phyloP scores from a whole-genome alignment of 1,284 basidiomycete genomes.

The Ceratobasidium sp. region DNA sequence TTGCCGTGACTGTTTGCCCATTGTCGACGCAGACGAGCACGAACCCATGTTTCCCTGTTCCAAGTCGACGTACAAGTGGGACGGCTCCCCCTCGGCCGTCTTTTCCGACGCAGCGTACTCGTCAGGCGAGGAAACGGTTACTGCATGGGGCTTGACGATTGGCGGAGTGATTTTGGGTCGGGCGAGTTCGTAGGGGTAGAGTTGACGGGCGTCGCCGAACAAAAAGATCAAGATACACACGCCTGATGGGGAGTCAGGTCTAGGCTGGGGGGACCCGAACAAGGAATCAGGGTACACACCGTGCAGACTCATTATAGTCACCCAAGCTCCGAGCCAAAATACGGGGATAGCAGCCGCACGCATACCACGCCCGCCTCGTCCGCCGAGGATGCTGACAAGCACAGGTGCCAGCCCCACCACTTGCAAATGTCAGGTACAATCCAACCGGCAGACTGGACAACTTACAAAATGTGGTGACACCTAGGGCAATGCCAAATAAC shows the following conservation, averaged over 20 bases:
- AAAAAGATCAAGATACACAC: slow-evolving; percentile 73
- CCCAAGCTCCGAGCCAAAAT: slow-evolving; percentile 40
- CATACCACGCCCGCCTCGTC: slow-evolving; percentile 17
- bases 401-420: slow-evolving; percentile 54
- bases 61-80: slow-evolving; percentile 13
- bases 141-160: not conserved
- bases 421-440: not conserved
- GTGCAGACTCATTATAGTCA: slow-evolving; percentile 31
- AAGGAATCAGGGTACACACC: slow-evolving; percentile 49
- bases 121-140: not conserved
- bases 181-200: slow-evolving; percentile 75
- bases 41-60: slow-evolving; percentile 3
- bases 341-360: slow-evolving; percentile 37
- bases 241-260: slow-evolving; percentile 44
- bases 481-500: slow-evolving; percentile 46
- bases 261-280: slow-evolving; percentile 69
- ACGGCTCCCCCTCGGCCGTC: not conserved
- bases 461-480: slow-evolving; percentile 29
- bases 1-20: slow-evolving; percentile 13
- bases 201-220: slow-evolving; percentile 79
- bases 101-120: slow-evolving; percentile 1
- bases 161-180: slow-evolving; percentile 55
- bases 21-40: slow-evolving; percentile 12
- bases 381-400: slow-evolving; percentile 60
- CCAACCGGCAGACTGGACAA: not conserved